Conservation (phyloP, 176 grass and related monocot genomes). For the Oryza nivara region DNA sequence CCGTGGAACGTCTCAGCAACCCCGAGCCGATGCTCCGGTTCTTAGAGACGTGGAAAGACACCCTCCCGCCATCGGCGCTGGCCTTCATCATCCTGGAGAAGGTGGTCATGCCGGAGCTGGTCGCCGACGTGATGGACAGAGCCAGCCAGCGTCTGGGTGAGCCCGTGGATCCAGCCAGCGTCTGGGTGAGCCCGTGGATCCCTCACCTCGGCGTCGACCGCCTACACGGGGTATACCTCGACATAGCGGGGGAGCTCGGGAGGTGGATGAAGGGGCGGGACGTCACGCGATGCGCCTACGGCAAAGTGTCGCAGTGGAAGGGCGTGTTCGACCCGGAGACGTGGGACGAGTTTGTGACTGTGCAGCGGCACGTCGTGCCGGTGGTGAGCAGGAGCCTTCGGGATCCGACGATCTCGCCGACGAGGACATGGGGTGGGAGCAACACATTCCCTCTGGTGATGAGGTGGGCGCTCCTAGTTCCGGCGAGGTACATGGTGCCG, state of each 20-base stretch:
- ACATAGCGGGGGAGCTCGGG: constrained; percentile 57
- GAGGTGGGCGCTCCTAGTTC: constrained; percentile 64
- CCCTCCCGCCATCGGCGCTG: constrained; percentile 47
- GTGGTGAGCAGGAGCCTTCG: constrained; percentile 46
- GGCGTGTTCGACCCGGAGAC: constrained; percentile 51
- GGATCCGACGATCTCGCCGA: constrained; percentile 50
- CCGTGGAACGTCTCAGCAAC: constrained; percentile 49
- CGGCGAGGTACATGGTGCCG: constrained; percentile 54
- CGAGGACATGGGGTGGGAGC: constrained; percentile 31
- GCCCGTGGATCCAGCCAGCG: constrained; percentile 57
- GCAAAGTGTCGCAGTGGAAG: constrained; percentile 67
- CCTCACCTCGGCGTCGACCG: constrained; percentile 43
- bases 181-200: constrained; percentile 59
- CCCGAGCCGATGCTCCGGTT: constrained; percentile 60
- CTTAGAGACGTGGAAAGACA: constrained; percentile 55
- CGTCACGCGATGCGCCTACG: constrained; percentile 31
- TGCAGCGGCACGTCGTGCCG: constrained; percentile 44
- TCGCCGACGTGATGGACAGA: constrained; percentile 45
- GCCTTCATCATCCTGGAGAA: constrained; percentile 50
- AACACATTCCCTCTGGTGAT: constrained; percentile 58
- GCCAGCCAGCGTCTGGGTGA: constrained; percentile 54
- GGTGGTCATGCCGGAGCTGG: constrained; percentile 64
- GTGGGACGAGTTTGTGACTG: constrained; percentile 50
- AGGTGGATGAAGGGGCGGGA: constrained; percentile 46
- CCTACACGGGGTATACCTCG: constrained; percentile 44